Evolutionary conservation across 2,329 filamentous ascomycete species (phyloP), one percentile per base, ranked within the genome.

Genomic region (Colletotrichum theobromicola): DNA sequence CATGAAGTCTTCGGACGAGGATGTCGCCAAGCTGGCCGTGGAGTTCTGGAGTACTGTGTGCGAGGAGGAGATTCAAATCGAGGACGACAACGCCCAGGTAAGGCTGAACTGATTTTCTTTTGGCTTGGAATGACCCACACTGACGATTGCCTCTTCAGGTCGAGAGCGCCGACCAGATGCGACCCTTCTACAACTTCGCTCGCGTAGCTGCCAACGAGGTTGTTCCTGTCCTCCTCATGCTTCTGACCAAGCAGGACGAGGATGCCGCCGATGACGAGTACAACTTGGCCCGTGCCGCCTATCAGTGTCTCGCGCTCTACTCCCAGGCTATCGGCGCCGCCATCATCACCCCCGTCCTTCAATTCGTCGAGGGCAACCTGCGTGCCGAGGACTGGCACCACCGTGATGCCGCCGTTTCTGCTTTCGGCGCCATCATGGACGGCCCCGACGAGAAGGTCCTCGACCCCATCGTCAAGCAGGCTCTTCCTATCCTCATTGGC

Each of bases 1-100:
- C 79, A 99, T 99, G 97, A 98, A 98, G 91, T 97, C 93, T 80
- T 93, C 96, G 9, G 97, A 99, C 80, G 97, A 99, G 85, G 97
- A 99, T 83, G 97, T 99, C 68, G 94, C 97, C 76, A 99, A 99
- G 90, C 90, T 99, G 71, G 97, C 97, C 46, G 95, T 99, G 78
- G 97, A 99, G 84, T 99, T 99, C 88, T 99, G 97, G 97, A 98
- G 96, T 88, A 98, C 97, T n/a, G 97, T 99, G 63, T 99, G 97
- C 85, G 97, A 99, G 84, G 97, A 99, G 86, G 97, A 99, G 85
- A 96, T 98, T 80, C 94, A 94, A 77, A 98, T 99, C 80, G 97
- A 99, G 82, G 97, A 99, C 82, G 97, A 99, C 85, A 99, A 99
- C 84, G 90, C 92, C 77, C 92, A 94, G 85, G 92, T 94, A 86